Conservation (phyloP, 257 asterid species). For the Linderniella brevidens region DNA sequence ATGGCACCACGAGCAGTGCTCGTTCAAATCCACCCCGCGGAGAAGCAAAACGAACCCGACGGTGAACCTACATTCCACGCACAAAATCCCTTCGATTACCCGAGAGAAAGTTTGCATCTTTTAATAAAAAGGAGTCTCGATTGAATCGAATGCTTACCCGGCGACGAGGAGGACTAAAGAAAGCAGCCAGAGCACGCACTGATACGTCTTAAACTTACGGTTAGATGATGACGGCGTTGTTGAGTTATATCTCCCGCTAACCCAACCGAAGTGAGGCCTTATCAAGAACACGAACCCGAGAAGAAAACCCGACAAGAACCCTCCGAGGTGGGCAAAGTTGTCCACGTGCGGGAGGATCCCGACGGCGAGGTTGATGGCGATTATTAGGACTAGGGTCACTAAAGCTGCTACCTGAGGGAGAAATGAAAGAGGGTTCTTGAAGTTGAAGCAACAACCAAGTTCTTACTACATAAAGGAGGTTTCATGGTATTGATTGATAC, state of each 20-base stretch:
- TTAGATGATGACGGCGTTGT: conserved; percentile 16
- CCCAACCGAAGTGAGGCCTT: conserved; percentile 89
- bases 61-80: conserved; percentile 26
- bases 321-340: conserved; percentile 88
- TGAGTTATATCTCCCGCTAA: conserved; percentile 50
- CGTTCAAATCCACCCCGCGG: conserved; percentile 73
- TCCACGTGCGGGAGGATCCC: conserved; percentile 92
- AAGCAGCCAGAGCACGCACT: conserved; percentile 52
- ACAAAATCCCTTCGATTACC: not conserved
- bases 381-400: conserved; percentile 53
- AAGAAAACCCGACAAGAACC: conserved; percentile 72
- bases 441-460: too few relatives aligned
- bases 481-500: conserved; percentile 16
- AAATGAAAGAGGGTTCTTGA: conserved; percentile 1
- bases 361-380: conserved; percentile 54
- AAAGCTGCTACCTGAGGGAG: conserved; percentile 45
- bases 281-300: conserved; percentile 74
- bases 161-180: conserved; percentile 49
- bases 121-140: not conserved
- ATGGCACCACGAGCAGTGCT: conserved; percentile 85
- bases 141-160: conserved; percentile 34
- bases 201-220: conserved; percentile 64
- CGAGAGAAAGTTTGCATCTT: not conserved
- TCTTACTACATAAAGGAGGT: too few relatives aligned
- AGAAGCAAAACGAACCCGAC: conserved; percentile 61